Conservation (phyloP, 1,139 yeast genomes). For the Yamadazyma oceani region DNA sequence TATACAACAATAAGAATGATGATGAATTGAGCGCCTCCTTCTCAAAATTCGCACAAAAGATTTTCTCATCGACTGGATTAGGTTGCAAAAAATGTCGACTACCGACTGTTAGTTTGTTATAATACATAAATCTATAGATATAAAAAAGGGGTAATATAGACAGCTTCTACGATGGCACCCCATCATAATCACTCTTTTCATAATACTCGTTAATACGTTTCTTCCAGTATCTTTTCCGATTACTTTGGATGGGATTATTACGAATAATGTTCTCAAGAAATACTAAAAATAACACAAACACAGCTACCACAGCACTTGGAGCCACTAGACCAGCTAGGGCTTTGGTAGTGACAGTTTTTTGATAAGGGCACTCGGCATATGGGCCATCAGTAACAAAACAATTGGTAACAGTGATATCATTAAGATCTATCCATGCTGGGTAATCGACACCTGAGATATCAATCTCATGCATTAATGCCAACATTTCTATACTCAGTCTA, state of each 20-base stretch:
- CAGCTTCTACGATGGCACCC: conserved; percentile 49
- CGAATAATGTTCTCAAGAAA: conserved; percentile 35
- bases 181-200: conserved; percentile 42
- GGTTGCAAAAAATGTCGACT: too few relatives aligned
- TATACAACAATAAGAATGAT: background rate
- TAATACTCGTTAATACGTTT: conserved; percentile 34
- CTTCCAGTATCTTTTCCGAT: conserved; percentile 44
- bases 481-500: conserved; percentile 38
- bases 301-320: conserved; percentile 62
- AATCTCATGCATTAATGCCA: conserved; percentile 28
- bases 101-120: too few relatives aligned
- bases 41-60: background rate
- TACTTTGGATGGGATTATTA: conserved; percentile 40
- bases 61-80: conserved; percentile 1
- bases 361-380: conserved; percentile 76
- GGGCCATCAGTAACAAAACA: conserved; percentile 93
- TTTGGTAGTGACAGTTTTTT: conserved; percentile 50
- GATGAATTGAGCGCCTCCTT: background rate
- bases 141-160: too few relatives aligned
- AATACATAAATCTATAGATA: too few relatives aligned
- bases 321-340: conserved; percentile 65
- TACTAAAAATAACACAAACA: conserved; percentile 45
- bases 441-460: conserved; percentile 18
- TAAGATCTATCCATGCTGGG: conserved; percentile 79
- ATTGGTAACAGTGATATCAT: conserved; percentile 67